A percentile compares a stretch with the other conserved stretches of the same genome.
These are phyloP conservation scores for Ophiocordyceps polyrhachis-furcata DNA, from an alignment of 2,329 filamentous ascomycete species.

Conservation along the genomic window DNA sequence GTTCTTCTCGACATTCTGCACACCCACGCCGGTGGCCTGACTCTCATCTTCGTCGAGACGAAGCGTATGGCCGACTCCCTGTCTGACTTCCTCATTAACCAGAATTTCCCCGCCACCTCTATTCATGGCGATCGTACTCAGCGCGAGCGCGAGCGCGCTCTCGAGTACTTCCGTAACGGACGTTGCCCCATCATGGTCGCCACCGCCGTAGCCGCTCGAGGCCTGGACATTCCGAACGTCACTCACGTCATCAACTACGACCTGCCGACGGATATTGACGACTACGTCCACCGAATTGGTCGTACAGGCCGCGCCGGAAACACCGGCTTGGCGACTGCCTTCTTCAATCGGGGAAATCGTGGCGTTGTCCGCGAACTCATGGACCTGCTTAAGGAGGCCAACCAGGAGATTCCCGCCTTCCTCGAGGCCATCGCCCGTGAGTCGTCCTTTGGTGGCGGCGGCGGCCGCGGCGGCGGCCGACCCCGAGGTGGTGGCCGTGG, in stretches of 20 bases:
- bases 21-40: constrained; percentile 76
- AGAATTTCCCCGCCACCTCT: constrained; percentile 93
- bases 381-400: constrained; percentile 96
- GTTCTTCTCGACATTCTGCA: constrained; percentile 94
- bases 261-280: constrained; percentile 94
- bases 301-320: constrained; percentile 99
- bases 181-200: constrained; percentile 94
- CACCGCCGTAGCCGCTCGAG: constrained; percentile 82
- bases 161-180: constrained; percentile 93
- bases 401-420: constrained; percentile 89
- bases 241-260: constrained; percentile 98
- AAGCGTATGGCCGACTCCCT: constrained; percentile 99
- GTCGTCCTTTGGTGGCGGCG: constrained; percentile 62
- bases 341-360: constrained; percentile 99
- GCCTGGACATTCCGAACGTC: constrained; percentile 89
- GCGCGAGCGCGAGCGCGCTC: constrained; percentile 91
- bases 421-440: constrained; percentile 95
- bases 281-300: constrained; percentile 98
- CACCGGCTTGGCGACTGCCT: constrained; percentile 93
- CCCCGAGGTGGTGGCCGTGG: constrained; percentile 42
- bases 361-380: constrained; percentile 92
- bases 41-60: constrained; percentile 96
- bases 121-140: constrained; percentile 98
- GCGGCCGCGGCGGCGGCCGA: constrained; percentile 41
- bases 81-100: constrained; percentile 96